phyloP scores from a whole-genome alignment of 208 protist genomes.

The Trypanosomatidae sp. region DNA sequence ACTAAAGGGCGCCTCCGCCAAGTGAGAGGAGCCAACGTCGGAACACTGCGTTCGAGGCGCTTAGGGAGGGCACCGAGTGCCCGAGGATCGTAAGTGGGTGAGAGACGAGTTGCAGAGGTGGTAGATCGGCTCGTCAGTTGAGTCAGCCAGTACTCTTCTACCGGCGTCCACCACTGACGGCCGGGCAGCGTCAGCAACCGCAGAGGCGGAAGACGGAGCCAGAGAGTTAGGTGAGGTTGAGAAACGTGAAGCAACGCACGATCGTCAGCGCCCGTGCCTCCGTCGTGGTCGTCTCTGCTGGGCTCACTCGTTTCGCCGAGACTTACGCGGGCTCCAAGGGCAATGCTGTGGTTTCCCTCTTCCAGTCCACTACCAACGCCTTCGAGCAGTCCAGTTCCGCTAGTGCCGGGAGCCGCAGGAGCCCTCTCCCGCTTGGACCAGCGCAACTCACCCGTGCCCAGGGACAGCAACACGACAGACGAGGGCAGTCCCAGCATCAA shows the following conservation, averaged over 20 bases:
- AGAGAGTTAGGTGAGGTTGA: neutral
- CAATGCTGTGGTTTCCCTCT: neutral
- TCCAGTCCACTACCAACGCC: neutral
- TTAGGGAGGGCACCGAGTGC: neutral
- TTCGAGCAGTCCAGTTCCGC: neutral
- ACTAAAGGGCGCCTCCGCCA: neutral
- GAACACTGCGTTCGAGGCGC: neutral
- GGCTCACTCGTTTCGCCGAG: neutral
- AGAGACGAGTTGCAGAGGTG: neutral
- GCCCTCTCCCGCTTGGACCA: constrained; percentile 1
- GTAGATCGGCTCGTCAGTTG: neutral
- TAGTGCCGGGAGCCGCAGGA: neutral
- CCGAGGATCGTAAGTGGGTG: neutral
- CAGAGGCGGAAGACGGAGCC: neutral
- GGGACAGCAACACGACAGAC: neutral
- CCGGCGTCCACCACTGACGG: neutral
- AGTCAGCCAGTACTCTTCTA: too few relatives aligned
- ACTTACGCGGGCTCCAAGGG: neutral
- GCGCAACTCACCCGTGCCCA: neutral
- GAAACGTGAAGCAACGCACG: neutral
- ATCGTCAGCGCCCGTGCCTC: neutral
- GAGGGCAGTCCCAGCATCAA: neutral
- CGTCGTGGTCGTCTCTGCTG: neutral
- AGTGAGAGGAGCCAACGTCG: neutral
- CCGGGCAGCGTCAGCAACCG: neutral